phyloP scores from a whole-genome alignment of 176 grass and related monocot species.

The Phoenix roebelenii region DNA sequence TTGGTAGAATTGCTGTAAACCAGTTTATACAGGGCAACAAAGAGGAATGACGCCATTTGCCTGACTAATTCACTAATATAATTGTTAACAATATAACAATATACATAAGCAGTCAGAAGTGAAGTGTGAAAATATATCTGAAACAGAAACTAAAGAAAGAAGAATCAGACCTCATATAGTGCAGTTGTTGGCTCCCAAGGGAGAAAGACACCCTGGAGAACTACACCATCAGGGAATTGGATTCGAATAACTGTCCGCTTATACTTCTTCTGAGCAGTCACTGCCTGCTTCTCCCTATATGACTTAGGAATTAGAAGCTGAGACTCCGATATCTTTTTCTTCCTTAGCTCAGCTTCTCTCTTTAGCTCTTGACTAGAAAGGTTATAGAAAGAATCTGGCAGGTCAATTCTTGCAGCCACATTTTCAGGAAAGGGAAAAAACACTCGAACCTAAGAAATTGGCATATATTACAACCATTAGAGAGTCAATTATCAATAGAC shows the following conservation, averaged over 20 bases:
- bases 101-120: no score
- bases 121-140: no score
- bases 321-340: slow-evolving; percentile 70
- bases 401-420: slow-evolving; percentile 41
- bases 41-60: no score
- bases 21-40: no score
- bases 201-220: slow-evolving; percentile 82
- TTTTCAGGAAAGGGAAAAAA: slow-evolving; percentile 63
- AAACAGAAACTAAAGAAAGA: no score
- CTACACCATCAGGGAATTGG: slow-evolving; percentile 86
- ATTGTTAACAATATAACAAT: no score
- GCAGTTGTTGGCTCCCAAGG: slow-evolving; percentile 51
- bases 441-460: slow-evolving; percentile 46
- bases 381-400: slow-evolving; percentile 84
- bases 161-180: slow-evolving; percentile 61
- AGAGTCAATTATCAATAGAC: no score
- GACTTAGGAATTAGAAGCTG: slow-evolving; percentile 82
- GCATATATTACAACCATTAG: neutral
- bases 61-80: no score
- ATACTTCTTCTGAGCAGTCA: slow-evolving; percentile 60
- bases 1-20: no score
- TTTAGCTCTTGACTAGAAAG: slow-evolving; percentile 45
- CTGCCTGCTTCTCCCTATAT: slow-evolving; percentile 73
- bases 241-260: slow-evolving; percentile 59
- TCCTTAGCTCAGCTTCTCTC: slow-evolving; percentile 70